These are phyloP conservation scores for Funneliformis caledonium DNA, from an alignment of 371 early-diverging fungal species.

Conservation along the genomic window DNA sequence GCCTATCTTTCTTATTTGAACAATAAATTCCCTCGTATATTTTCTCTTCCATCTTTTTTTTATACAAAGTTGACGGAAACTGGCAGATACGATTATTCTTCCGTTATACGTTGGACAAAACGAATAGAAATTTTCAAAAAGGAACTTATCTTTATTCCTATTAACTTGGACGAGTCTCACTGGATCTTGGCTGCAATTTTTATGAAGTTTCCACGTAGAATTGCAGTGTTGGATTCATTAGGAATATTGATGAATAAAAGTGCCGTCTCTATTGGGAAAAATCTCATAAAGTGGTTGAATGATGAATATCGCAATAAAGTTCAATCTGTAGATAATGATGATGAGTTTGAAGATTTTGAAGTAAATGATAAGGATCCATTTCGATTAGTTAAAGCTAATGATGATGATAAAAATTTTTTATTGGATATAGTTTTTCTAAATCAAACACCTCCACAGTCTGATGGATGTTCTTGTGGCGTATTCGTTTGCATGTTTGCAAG, in stretches of 20 bases:
- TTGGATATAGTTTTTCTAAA: not conserved
- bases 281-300: conserved; percentile 5
- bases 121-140: conserved; percentile 15
- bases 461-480: conserved; percentile 35
- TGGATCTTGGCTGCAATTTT: conserved; percentile 29
- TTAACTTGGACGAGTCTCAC: conserved; percentile 18
- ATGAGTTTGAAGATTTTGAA: not conserved
- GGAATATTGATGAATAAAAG: not conserved
- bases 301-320: conserved; percentile 26
- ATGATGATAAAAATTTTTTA: not conserved
- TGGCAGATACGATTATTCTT: conserved; percentile 13
- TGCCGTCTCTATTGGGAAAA: not conserved
- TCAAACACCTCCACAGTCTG: not conserved
- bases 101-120: conserved; percentile 32
- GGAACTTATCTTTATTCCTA: conserved; percentile 26
- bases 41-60: conserved; percentile 27
- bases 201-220: not conserved
- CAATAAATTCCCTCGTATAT: not conserved
- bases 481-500: conserved; percentile 34
- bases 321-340: not conserved
- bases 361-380: not conserved
- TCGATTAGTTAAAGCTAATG: not conserved
- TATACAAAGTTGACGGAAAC: conserved; percentile 4
- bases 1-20: conserved; percentile 24
- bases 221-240: conserved; percentile 34